Evolutionary conservation across 441 rosid genomes (phyloP), one percentile per base, ranked within the genome.

Genomic region (Raphanus hybrid): DNA sequence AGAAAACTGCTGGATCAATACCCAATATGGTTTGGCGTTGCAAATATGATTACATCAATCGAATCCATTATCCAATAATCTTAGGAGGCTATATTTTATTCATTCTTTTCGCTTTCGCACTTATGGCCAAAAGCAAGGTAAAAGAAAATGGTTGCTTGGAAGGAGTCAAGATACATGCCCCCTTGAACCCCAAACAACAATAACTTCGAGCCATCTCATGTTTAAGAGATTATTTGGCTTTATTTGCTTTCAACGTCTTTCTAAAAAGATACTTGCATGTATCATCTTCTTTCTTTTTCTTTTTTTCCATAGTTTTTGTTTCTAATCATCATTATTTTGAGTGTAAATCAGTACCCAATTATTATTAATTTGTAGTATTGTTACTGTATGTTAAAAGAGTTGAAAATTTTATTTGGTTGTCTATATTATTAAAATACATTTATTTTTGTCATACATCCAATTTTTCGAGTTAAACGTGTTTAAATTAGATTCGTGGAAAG

Each of bases 101-200:
- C 27, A 45, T 50, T 64, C 3, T 34, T 76, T 15, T 32, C 5
- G 16, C 32, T 50, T 20, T 69, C 60, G 50, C 61, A 26, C 48
- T 15, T 26, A 23, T 60, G 48, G 66, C 45, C 45, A 75, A 73
- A 72, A 61, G 57, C 39, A 73, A 6, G 18, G 27, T 67, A 12
- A 63, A 79, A 63, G 41, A 57, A 74, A 74, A 64, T 69, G 41
- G 70, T 75, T 75, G 54, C 69, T 69, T 81, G 78, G 80, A 77
- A 81, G 70, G 50, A 70, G 86, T 81, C 89, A 64, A 74, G 85
- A 76, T 91, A 52, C 93, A 87, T 71, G 75, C 85, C 86, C 88
- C 89, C 84, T 75, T 70, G 78, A 83, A 77, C 73, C 80, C 18
- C 64, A 64, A 74, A 68, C 16, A 81, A 84, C 60, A 54, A 75